These are phyloP conservation scores for Phytophthora pini DNA, from an alignment of 352 stramenopile species.

Conservation along the genomic window DNA sequence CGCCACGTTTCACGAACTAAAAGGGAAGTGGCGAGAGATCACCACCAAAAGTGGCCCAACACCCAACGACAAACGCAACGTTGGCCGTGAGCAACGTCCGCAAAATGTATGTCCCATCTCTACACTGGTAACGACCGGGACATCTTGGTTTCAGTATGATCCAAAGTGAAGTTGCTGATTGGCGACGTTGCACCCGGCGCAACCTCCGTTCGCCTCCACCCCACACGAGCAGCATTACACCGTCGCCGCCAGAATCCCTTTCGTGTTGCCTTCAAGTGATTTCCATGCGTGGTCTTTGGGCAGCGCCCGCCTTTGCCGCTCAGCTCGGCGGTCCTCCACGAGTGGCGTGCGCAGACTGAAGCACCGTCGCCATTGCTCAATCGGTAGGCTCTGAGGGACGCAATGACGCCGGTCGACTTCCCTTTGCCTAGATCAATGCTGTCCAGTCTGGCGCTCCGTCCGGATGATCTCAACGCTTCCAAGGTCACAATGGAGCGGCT, in stretches of 20 bases:
- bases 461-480: constrained; percentile 24
- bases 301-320: constrained; percentile 13
- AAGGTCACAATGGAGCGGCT: constrained; percentile 42
- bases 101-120: neutral
- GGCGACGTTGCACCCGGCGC: neutral
- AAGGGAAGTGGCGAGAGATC: too few relatives aligned
- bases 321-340: constrained; percentile 1
- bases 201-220: neutral
- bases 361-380: constrained; percentile 1
- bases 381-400: constrained; percentile 1
- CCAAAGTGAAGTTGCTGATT: constrained; percentile 5
- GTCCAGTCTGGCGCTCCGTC: constrained; percentile 25
- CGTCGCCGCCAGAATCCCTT: neutral
- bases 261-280: neutral
- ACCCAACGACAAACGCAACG: too few relatives aligned
- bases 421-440: constrained; percentile 41
- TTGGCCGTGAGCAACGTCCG: neutral
- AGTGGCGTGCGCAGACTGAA: neutral
- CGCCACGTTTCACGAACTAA: too few relatives aligned
- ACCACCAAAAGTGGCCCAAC: too few relatives aligned
- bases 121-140: constrained; percentile 3
- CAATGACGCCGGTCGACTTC: constrained; percentile 40
- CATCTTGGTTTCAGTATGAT: constrained; percentile 15
- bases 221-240: constrained; percentile 5
- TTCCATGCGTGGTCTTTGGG: constrained; percentile 6